phyloP scores from a whole-genome alignment of 2,329 filamentous ascomycete genomes.

The Herpotrichia juniperi region DNA sequence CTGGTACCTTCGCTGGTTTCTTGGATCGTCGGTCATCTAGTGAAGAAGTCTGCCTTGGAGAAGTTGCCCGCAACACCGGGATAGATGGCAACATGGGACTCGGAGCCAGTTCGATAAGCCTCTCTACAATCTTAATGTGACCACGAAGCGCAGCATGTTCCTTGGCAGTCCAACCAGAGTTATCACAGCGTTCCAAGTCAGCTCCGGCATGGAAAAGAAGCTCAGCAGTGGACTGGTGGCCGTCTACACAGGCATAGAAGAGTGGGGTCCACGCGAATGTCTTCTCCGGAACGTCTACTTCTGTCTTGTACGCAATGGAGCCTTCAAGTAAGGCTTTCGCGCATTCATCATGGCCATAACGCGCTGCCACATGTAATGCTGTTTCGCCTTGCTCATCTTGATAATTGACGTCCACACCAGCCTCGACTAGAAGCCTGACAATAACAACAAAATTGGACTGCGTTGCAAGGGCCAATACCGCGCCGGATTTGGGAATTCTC shows the following conservation, averaged over 20 bases:
- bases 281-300: conserved; percentile 79
- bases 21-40: conserved; percentile 54
- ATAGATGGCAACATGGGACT: conserved; percentile 32
- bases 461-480: conserved; percentile 84
- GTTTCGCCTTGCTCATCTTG: conserved; percentile 90
- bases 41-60: conserved; percentile 63
- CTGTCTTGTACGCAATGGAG: conserved; percentile 70
- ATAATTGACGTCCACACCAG: conserved; percentile 92
- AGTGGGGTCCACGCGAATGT: conserved; percentile 95
- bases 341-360: conserved; percentile 84
- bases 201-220: conserved; percentile 80
- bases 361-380: conserved; percentile 87
- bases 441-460: conserved; percentile 87
- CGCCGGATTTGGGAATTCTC: conserved; percentile 79
- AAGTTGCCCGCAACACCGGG: conserved; percentile 42
- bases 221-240: conserved; percentile 75
- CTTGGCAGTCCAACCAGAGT: conserved; percentile 90
- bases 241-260: conserved; percentile 90
- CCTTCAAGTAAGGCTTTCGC: conserved; percentile 77
- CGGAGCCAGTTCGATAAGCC: conserved; percentile 66
- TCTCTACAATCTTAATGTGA: conserved; percentile 79
- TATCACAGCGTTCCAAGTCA: conserved; percentile 75
- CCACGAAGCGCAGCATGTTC: conserved; percentile 92
- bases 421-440: conserved; percentile 84
- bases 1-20: conserved; percentile 56